Evolutionary conservation across 2,329 filamentous ascomycete genomes (phyloP), one percentile per base, ranked within the genome.

Genomic region (Madurella mycetomatis): DNA sequence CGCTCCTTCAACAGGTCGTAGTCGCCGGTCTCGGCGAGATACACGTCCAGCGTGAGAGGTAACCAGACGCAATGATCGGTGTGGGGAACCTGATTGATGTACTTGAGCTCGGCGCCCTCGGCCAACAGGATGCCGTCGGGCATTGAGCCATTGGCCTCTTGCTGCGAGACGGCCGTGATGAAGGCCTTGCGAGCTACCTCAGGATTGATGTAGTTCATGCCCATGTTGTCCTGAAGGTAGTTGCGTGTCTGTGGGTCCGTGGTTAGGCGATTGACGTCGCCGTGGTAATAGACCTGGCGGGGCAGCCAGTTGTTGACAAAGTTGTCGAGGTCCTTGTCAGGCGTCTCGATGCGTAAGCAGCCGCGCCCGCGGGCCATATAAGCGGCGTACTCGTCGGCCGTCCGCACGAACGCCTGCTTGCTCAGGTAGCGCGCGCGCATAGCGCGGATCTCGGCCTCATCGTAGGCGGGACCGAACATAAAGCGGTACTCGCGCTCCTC

Each of bases 1-100:
- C 63, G 60, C 61, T 77, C 75, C 17, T 75, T 67, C 0, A 82
- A 72, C 1, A 82, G 60, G 0, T 57, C 70, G 53, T 78, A 82
- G 64, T 83, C 79, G 2, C 67, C 78, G 1, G 80, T 82, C 62
- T 83, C 80, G 53, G 70, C 69, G 3, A 83, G 73, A 57, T 83
- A 83, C 2, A 77, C 73, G 41, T 82, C 79, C 1, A 82, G 69
- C 0, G 77, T 73, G 7, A 82, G 71, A 0, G 79, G 78, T 2
- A 83, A 70, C 80, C 80, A 83, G 2, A 82, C 77, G 57, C 79
- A 83, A 64, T 82, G 79, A 55, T 83, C 80, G 1, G 79, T 82
- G 60, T 83, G 79, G 18, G 80, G 80, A n/a, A 83, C 69, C 64
- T 82, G 78, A 66, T 82, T 82, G 69, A 82, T 82, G 66, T 82